Percentiles rank a stretch among this genome's conserved stretches.
Conservation (phyloP, 2,329 filamentous ascomycete genomes). For the Cladosporium sp. region DNA sequence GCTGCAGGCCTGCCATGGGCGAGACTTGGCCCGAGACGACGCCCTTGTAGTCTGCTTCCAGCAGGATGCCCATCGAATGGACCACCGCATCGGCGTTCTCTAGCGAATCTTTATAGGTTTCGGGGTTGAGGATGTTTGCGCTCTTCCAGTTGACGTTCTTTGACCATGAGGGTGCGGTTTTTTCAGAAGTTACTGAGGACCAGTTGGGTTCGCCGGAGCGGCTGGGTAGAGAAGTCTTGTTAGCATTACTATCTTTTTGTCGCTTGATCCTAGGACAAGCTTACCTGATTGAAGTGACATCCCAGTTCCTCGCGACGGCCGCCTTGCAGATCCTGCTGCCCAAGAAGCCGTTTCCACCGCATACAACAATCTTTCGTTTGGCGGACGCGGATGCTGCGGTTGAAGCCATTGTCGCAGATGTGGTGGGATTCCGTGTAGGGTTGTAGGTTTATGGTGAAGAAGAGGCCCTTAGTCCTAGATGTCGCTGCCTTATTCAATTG, state of each 20-base stretch:
- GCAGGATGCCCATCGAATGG: constrained; percentile 91
- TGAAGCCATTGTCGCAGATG: constrained; percentile 3
- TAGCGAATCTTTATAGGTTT: constrained; percentile 75
- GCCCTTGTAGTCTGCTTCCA: constrained; percentile 97
- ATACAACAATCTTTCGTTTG: constrained; percentile 67
- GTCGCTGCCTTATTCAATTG: neutral
- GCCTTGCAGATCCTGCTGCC: constrained; percentile 85
- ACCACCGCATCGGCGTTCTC: constrained; percentile 80
- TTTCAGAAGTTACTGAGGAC: constrained; percentile 72
- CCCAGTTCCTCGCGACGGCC: constrained; percentile 81
- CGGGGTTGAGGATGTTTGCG: constrained; percentile 81
- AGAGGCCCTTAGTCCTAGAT: no score
- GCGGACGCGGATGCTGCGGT: constrained; percentile 15
- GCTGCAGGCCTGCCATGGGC: constrained; percentile 72
- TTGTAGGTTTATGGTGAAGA: neutral
- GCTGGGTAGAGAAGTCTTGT: constrained; percentile 47
- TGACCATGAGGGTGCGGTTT: constrained; percentile 75
- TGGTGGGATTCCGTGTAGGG: neutral
- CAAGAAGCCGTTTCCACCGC: constrained; percentile 90
- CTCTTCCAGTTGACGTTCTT: constrained; percentile 81
- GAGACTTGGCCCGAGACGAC: constrained; percentile 82
- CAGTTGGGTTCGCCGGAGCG: constrained; percentile 88
- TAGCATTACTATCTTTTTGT: neutral
- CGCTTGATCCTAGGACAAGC: neutral
- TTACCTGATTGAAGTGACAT: constrained; percentile 89